Conservation (phyloP, 164 flowering plant genomes). For the Vitis rupestris region DNA sequence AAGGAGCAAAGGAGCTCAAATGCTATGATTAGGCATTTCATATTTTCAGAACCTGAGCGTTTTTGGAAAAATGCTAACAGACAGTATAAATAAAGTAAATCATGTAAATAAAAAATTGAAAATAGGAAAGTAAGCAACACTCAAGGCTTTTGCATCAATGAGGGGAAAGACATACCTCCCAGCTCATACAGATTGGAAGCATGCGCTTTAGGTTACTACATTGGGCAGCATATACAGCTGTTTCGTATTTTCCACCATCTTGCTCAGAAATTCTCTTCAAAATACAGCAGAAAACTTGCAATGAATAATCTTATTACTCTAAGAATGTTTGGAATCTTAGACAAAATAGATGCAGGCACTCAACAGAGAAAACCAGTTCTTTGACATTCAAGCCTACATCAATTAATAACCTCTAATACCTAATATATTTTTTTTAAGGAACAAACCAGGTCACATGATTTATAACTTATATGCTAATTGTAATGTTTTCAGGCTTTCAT, state of each 20-base stretch:
- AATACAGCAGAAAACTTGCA: slow-evolving; percentile 6
- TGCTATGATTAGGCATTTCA: no score
- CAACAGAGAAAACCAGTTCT: no score
- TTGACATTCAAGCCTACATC: no score
- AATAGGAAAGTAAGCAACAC: neutral
- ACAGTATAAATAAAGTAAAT: neutral
- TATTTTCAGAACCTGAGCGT: no score
- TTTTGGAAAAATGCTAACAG: neutral
- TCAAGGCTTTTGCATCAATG: neutral
- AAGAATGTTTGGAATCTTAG: neutral
- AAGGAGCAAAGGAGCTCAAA: no score
- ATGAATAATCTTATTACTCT: neutral
- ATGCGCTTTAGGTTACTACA: slow-evolving; percentile 88
- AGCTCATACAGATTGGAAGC: slow-evolving; percentile 81
- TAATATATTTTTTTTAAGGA: no score
- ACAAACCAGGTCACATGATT: no score
- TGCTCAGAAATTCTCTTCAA: slow-evolving; percentile 83
- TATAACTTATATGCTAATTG: no score
- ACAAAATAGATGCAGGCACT: neutral
- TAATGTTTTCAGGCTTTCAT: no score
- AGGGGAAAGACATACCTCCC: slow-evolving; percentile 69
- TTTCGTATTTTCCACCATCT: slow-evolving; percentile 82
- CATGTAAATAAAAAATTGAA: neutral
- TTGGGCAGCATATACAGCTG: slow-evolving; percentile 80
- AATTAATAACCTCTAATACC: no score